Evolutionary conservation across 1,284 basidiomycete species (phyloP).

Genomic region (Rhodotorula sp.): DNA sequence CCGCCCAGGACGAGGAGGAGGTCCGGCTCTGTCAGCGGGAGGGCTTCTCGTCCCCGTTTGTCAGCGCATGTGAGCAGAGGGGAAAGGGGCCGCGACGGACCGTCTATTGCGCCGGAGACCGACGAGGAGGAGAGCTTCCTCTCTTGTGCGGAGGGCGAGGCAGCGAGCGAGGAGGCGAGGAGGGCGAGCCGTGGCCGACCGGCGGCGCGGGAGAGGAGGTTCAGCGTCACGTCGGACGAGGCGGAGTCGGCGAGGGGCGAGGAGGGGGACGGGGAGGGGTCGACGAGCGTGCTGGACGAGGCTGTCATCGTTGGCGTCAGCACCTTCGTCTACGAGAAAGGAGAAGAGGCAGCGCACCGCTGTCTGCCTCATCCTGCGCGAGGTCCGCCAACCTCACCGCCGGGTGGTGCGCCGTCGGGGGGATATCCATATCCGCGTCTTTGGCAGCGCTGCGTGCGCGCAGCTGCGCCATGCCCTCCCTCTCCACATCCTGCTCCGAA

Average conservation of each 20-base stretch:
- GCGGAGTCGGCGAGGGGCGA: background rate
- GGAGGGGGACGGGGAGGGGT: background rate
- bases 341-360: background rate
- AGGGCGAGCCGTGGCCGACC: constrained; percentile 27
- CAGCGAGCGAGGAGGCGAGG: constrained; percentile 14
- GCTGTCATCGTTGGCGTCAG: background rate
- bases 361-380: constrained; percentile 2
- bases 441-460: background rate
- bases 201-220: constrained; percentile 29
- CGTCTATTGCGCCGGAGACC: constrained; percentile 24
- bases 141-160: background rate
- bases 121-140: background rate
- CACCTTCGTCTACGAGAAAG: background rate
- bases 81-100: constrained; percentile 6
- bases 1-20: constrained; percentile 44
- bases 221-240: constrained; percentile 2
- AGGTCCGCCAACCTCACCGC: background rate
- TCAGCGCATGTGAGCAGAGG: background rate
- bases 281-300: constrained; percentile 14
- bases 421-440: background rate
- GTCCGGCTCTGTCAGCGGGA: constrained; percentile 42
- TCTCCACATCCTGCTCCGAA: background rate
- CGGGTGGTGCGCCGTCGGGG: background rate
- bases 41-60: background rate
- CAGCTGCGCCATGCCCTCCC: background rate